Evolutionary conservation across 495 filamentous ascomycete genomes (phyloP), one percentile per base, ranked within the genome.

Genomic region (Rostrohypoxylon terebratum): DNA sequence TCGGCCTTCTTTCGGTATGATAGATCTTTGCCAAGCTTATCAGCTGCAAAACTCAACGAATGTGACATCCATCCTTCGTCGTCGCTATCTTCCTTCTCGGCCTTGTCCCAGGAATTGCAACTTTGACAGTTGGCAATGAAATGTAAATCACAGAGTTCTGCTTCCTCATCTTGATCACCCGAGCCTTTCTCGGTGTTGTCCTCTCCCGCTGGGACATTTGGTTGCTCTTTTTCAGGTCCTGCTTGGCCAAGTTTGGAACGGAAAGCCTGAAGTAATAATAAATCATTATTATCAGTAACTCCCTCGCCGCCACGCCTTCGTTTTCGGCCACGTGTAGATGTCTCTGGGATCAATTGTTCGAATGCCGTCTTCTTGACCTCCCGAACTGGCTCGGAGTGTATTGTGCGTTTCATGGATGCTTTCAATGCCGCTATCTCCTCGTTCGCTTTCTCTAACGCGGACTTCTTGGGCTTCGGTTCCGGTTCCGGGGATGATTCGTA

Each of bases 91-190:
- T 88, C 85, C 5, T 85, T 87, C 16, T 80, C 86, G 16, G 82
- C 82, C 34, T 83, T 83, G 65, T 93, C 89, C 93, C 94, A 98
- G 0, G 89, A 85, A 55, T 87, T 84, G 80, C 96, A 99, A 38
- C 93, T 97, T 67, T 96, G 92, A 79, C 96, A 99, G 70, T 94
- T 90, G 7, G 90, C 90, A 72, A 98, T 94, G 82, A 97, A 97
- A 74, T 97, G 94, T 4, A 97, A 84, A 77, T 97, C 93, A 75
- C 94, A 97, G 14, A 96, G 82, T 44, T 85, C 84, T 0, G 86
- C 85, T 78, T 95, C 92, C 67, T 88, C 89, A 50, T 93, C 90
- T 47, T 89, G 86, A n/a, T 66, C 51, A 25, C 68, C 68, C 45
- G 75, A 66, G 16, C 74, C 66, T 38, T 72, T 74, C 5, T 75